Evolutionary conservation across 1,139 yeast genomes (phyloP), one percentile per base, ranked within the genome.

Genomic region (Tardiomyces blankii): DNA sequence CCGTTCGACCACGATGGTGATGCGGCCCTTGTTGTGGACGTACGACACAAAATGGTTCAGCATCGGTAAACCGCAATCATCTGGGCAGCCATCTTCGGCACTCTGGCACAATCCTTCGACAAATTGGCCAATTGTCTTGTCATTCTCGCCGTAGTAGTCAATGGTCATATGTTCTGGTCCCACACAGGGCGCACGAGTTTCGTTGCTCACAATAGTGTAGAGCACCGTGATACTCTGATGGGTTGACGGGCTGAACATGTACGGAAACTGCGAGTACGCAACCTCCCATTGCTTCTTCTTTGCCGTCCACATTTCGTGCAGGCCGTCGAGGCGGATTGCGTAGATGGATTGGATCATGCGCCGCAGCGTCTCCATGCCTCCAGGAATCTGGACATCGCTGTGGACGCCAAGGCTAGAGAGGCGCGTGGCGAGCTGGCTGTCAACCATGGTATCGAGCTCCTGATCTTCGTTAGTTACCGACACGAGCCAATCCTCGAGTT

Each of bases 101-200:
- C 84, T 82, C n/a, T 76, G 69, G 50, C 87, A 82, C 41, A 82
- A 72, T 50, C 82, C 84, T 58, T 91, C 97, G 44, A 93, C 77
- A 57, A 82, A 88, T 52, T 84, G 84, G 0, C 98, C 98, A 42
- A 93, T 66, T 14, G 96, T 82, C 60, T 83, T 82, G 59, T 93
- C 98, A 50, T 82, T 85, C 43, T 88, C 96, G 67, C 95, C 81
- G 60, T 91, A 93, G 60, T 75, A 93, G 53, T 89, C 96, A 46
- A 89, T 81, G 1, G 81, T 78, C 27, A 86, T 78, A 30, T 81
- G 71, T 46, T 78, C 87, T 0, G 99, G 98, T 0, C 97, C 97
- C 44, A 80, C 71, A 59, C 98, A 93, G 0, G 97, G 96, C 0
- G 95, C 87, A 0, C 94, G 85, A 42, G 87, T 84, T 53, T 80